Evolutionary conservation across 495 filamentous ascomycete genomes (phyloP).

Genomic region (Cladorrhinum samala): DNA sequence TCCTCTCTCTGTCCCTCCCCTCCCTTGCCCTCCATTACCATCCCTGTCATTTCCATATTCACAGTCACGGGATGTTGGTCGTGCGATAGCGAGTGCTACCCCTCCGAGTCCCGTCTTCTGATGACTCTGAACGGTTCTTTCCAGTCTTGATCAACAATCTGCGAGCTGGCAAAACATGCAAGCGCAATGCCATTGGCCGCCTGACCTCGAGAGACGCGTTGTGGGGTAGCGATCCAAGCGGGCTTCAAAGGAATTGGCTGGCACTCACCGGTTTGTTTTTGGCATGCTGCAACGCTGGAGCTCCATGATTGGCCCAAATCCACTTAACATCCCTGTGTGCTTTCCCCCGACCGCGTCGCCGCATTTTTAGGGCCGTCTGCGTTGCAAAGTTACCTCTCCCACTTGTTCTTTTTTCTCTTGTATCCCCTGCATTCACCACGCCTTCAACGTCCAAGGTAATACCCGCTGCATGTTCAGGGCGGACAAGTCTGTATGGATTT

Average conservation of each 20-base stretch:
- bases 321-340: conserved; percentile 32
- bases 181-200: conserved; percentile 18
- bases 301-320: conserved; percentile 29
- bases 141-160: conserved; percentile 5
- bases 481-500: not conserved
- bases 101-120: no score
- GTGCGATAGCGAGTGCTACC: conserved; percentile 1
- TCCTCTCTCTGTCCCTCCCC: no score
- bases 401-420: not conserved
- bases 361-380: not conserved
- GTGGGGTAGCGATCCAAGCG: conserved; percentile 17
- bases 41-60: no score
- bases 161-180: conserved; percentile 13
- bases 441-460: no score
- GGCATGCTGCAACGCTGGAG: conserved; percentile 20
- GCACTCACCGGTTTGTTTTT: conserved; percentile 13
- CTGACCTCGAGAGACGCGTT: conserved; percentile 20
- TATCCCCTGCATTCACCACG: no score
- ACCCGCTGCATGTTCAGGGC: not conserved
- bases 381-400: not conserved
- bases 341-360: conserved; percentile 17
- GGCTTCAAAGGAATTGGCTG: conserved; percentile 18
- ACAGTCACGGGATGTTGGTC: no score
- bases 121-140: conserved; percentile 5
- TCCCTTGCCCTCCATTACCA: no score